Evolutionary conservation across 2,329 filamentous ascomycete species (phyloP).

Genomic region (Calonectria naviculata): DNA sequence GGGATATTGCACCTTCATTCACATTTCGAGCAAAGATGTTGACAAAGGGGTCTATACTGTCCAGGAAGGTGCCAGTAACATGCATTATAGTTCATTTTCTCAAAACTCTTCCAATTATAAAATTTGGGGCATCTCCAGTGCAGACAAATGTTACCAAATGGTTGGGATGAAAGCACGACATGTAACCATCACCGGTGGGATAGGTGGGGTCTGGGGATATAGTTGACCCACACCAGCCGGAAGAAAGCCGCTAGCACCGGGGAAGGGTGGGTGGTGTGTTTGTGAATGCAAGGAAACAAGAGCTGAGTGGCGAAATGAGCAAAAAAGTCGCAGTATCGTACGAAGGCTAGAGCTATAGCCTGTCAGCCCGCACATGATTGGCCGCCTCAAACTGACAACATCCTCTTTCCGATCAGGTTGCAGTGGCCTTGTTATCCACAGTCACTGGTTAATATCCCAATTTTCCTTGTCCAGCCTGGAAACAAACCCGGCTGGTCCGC

Average conservation of each 20-base stretch:
- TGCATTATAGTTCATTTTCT: no score
- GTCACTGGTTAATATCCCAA: no score
- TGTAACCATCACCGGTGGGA: slow-evolving; percentile 1
- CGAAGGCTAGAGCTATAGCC: not conserved
- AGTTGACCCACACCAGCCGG: not conserved
- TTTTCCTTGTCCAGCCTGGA: not conserved
- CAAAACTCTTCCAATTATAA: not conserved
- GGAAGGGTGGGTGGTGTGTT: not conserved
- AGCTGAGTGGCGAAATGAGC: not conserved
- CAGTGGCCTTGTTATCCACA: not conserved
- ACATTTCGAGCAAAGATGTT: not conserved
- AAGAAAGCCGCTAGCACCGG: not conserved
- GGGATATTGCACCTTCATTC: not conserved
- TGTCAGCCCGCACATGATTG: not conserved
- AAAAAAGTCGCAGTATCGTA: not conserved
- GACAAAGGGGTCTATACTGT: not conserved
- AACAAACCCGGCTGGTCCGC: not conserved
- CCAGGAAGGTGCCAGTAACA: not conserved
- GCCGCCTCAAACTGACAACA: not conserved
- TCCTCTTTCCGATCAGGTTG: not conserved
- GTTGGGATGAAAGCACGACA: slow-evolving; percentile 7
- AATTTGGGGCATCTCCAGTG: not conserved
- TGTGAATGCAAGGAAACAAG: not conserved
- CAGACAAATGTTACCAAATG: not conserved
- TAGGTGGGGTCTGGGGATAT: not conserved